phyloP scores from a whole-genome alignment of 2,329 filamentous ascomycete genomes.

The Bipolaris gigantea region DNA sequence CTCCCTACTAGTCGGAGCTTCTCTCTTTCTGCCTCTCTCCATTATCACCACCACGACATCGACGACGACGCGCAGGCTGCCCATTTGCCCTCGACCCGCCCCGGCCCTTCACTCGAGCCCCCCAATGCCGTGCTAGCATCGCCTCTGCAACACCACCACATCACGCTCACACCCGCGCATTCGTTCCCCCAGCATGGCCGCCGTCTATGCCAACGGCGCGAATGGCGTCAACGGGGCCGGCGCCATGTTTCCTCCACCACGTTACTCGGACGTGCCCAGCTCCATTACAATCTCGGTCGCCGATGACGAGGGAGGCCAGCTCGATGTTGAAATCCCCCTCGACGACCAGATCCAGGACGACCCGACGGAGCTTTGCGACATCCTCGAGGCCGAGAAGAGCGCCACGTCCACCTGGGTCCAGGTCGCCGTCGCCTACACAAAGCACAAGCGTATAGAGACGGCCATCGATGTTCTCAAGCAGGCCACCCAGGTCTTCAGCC shows the following conservation, averaged over 20 bases:
- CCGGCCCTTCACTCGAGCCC: slow-evolving; percentile 14
- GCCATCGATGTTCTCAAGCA: slow-evolving; percentile 71
- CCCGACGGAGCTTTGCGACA: slow-evolving; percentile 88
- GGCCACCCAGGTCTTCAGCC: slow-evolving; percentile 71
- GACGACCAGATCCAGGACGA: slow-evolving; percentile 84
- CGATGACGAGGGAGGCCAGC: slow-evolving; percentile 62
- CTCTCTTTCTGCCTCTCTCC: slow-evolving; percentile 18
- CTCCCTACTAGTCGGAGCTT: slow-evolving; percentile 9
- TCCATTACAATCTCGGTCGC: slow-evolving; percentile 67
- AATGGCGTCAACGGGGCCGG: slow-evolving; percentile 56
- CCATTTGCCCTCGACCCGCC: slow-evolving; percentile 9
- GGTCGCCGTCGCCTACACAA: slow-evolving; percentile 95
- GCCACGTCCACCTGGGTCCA: slow-evolving; percentile 96
- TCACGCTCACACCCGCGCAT: slow-evolving; percentile 14
- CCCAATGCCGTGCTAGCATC: slow-evolving; percentile 28
- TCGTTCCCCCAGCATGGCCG: slow-evolving; percentile 50
- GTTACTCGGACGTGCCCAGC: slow-evolving; percentile 64
- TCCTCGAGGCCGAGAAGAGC: slow-evolving; percentile 91
- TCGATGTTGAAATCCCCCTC: slow-evolving; percentile 88
- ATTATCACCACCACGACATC: slow-evolving; percentile 12
- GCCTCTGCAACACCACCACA: neutral
- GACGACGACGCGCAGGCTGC: slow-evolving; percentile 10
- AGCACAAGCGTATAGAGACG: slow-evolving; percentile 90
- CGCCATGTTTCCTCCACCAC: slow-evolving; percentile 44
- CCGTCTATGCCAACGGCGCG: slow-evolving; percentile 50